Conservation (phyloP, 352 stramenopile genomes). For the Albugo laibachii region DNA sequence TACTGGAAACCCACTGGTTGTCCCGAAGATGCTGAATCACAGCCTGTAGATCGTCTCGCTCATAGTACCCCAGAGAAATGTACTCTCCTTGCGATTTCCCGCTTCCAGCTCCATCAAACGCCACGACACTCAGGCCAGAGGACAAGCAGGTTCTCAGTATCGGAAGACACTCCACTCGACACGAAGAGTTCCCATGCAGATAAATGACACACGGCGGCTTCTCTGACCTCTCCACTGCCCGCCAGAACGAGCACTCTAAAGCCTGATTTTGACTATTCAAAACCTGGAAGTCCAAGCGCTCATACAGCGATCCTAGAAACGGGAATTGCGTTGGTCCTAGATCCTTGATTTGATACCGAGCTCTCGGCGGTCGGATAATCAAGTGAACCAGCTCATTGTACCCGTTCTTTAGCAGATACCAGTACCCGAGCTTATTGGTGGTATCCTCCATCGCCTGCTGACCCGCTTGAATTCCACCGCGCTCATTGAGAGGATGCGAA, state of each 20-base stretch:
- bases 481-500: no score
- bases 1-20: constrained; percentile 80
- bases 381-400: constrained; percentile 95
- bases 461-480: constrained; percentile 46
- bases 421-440: constrained; percentile 61
- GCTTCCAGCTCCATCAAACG: constrained; percentile 94
- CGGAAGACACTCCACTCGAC: constrained; percentile 86
- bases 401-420: constrained; percentile 68
- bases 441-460: constrained; percentile 54
- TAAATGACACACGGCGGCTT: constrained; percentile 90
- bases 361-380: constrained; percentile 92
- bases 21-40: constrained; percentile 88
- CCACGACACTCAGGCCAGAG: constrained; percentile 86
- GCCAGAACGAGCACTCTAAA: constrained; percentile 92
- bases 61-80: constrained; percentile 94
- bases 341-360: constrained; percentile 78
- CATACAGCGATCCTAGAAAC: constrained; percentile 76
- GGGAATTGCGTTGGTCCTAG: constrained; percentile 82
- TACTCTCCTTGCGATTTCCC: constrained; percentile 93
- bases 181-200: constrained; percentile 95
- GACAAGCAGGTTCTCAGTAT: constrained; percentile 77
- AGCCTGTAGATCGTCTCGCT: constrained; percentile 74
- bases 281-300: constrained; percentile 82
- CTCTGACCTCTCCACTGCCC: constrained; percentile 25
- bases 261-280: constrained; percentile 56